Evolutionary conservation across 208 protist genomes (phyloP).

Genomic region (Trypanosoma melophagium): DNA sequence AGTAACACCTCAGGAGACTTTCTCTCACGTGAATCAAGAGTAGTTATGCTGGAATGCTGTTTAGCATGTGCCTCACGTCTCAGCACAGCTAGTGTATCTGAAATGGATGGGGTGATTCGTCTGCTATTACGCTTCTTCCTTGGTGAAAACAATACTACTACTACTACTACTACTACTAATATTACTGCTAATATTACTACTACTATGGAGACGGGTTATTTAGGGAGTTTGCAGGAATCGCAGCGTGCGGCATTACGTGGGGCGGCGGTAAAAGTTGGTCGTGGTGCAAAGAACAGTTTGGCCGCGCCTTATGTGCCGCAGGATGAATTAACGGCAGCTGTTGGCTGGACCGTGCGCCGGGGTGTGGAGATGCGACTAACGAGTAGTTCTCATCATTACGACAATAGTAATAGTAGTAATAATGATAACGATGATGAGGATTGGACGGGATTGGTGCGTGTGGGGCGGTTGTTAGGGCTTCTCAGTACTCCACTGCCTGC

Average conservation of each 20-base stretch:
- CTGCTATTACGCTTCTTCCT: slow-evolving; percentile 36
- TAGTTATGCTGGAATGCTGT: slow-evolving; percentile 25
- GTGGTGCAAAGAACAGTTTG: slow-evolving; percentile 39
- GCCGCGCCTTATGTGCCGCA: slow-evolving; percentile 27
- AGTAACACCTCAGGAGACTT: background rate
- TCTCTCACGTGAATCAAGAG: slow-evolving; percentile 7
- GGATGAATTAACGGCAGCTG: slow-evolving; percentile 31
- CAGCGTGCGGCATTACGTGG: slow-evolving; percentile 20
- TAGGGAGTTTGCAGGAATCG: slow-evolving; percentile 29
- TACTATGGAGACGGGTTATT: too few relatives aligned
- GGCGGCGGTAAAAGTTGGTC: slow-evolving; percentile 27
- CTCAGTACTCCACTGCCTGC: slow-evolving; percentile 21
- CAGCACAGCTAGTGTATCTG: background rate
- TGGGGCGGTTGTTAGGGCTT: slow-evolving; percentile 32
- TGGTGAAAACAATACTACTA: slow-evolving; percentile 8
- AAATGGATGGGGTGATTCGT: slow-evolving; percentile 4
- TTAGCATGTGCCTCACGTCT: slow-evolving; percentile 23
- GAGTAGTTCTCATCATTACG: background rate
- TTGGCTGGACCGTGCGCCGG: slow-evolving; percentile 12
- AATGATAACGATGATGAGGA: background rate
- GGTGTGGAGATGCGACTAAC: slow-evolving; percentile 17
- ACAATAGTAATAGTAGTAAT: slow-evolving; percentile 15
- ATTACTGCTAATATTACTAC: too few relatives aligned
- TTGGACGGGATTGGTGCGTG: slow-evolving; percentile 7
- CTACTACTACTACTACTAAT: background rate